phyloP scores from a whole-genome alignment of 495 filamentous ascomycete species.

The Podospora comata region DNA sequence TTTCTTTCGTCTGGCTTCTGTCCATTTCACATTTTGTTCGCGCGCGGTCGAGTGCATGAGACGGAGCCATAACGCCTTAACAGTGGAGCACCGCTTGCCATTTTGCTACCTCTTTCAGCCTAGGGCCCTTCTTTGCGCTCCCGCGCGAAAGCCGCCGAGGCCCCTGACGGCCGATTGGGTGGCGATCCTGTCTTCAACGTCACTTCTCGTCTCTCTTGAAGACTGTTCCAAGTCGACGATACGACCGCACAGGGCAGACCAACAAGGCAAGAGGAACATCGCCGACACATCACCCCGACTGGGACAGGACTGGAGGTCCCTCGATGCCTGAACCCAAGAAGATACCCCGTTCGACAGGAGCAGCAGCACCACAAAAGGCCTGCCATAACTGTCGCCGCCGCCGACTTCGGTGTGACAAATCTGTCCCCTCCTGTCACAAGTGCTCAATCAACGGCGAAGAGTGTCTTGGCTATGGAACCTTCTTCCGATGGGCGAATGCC shows the following conservation, averaged over 20 bases:
- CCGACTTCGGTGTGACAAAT: conserved; percentile 54
- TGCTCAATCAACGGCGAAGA: conserved; percentile 46
- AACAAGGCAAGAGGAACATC: not conserved
- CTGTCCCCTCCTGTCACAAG: conserved; percentile 47
- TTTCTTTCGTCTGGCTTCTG: not conserved
- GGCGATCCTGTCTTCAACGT: not conserved
- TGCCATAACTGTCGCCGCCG: conserved; percentile 47
- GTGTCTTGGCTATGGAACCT: conserved; percentile 43
- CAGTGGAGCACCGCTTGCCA: conserved; percentile 2
- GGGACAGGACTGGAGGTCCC: not conserved
- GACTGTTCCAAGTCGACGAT: not conserved
- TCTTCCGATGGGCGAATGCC: conserved; percentile 42
- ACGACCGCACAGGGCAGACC: not conserved
- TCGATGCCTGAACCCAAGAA: conserved; percentile 15
- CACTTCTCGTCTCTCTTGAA: not conserved
- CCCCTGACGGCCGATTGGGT: not conserved
- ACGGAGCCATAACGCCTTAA: not conserved
- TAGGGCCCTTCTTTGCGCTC: not conserved
- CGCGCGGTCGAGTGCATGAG: not conserved
- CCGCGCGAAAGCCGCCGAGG: not conserved
- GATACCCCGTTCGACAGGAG: conserved; percentile 1
- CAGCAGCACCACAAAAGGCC: conserved; percentile 7
- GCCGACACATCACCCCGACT: not conserved
- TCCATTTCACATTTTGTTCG: not conserved
- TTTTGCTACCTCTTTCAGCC: conserved; percentile 9